Conservation (phyloP, 2,329 filamentous ascomycete species). For the Diaporthe sp. region DNA sequence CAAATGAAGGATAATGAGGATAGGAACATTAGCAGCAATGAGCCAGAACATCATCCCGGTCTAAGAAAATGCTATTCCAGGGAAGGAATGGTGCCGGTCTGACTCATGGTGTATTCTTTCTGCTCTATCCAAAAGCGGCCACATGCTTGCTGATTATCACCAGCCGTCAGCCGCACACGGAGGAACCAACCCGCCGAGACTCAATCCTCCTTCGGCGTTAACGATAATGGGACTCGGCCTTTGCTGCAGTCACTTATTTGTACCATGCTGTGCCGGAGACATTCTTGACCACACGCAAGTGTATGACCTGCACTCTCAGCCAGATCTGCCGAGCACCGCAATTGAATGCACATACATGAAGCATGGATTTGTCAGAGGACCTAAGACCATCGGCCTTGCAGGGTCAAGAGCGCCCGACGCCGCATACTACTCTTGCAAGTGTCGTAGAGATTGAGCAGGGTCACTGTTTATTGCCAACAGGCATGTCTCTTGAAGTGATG, state of each 20-base stretch:
- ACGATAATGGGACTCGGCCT: background rate
- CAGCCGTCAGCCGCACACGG: background rate
- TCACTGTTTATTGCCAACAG: background rate
- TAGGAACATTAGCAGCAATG: no score
- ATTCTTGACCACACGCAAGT: background rate
- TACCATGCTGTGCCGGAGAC: background rate
- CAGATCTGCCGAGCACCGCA: background rate
- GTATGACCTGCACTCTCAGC: background rate
- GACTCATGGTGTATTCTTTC: background rate
- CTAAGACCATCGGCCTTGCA: background rate
- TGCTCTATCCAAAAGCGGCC: background rate
- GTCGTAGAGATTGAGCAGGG: background rate
- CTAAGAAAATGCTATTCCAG: background rate
- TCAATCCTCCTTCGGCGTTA: conserved; percentile 6
- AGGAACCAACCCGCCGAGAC: background rate
- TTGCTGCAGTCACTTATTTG: background rate
- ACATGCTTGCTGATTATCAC: no score
- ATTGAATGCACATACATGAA: background rate
- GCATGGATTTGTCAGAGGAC: background rate
- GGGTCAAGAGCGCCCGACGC: background rate
- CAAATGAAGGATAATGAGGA: no score
- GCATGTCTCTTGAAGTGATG: background rate
- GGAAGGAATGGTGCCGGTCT: background rate
- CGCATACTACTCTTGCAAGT: background rate
- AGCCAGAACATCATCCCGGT: no score